These are phyloP conservation scores for Phytopythium montanum DNA, from an alignment of 352 stramenopile genomes.

Conservation along the genomic window DNA sequence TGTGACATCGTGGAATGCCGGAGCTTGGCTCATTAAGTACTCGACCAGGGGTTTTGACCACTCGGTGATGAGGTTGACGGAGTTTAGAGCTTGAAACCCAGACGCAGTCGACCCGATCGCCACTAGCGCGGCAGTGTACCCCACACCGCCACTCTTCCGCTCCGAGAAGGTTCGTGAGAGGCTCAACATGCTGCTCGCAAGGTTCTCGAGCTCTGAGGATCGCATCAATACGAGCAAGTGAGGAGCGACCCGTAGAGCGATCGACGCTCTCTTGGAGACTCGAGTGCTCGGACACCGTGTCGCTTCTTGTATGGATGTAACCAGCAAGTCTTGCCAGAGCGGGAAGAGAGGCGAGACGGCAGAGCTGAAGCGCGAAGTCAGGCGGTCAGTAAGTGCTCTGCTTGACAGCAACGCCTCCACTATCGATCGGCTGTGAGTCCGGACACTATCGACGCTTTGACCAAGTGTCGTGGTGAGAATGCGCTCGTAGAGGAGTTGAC, in stretches of 20 bases:
- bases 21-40: neutral
- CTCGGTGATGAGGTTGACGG: neutral
- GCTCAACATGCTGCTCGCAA: neutral
- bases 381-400: neutral
- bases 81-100: neutral
- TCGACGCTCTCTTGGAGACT: neutral
- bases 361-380: neutral
- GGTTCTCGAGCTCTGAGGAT: neutral
- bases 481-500: constrained; percentile 21
- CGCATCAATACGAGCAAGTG: neutral
- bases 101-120: neutral
- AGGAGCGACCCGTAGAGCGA: neutral
- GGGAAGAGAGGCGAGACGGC: neutral
- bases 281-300: neutral
- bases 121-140: neutral
- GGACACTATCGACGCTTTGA: neutral
- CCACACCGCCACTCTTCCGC: too few species aligned
- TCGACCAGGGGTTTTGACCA: neutral
- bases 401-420: neutral
- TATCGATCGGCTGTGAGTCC: neutral
- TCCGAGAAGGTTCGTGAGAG: neutral
- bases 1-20: neutral
- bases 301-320: neutral
- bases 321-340: neutral
- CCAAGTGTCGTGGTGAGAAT: neutral